phyloP scores from a whole-genome alignment of 2,329 filamentous ascomycete genomes.

The Cryphonectria parasitica region DNA sequence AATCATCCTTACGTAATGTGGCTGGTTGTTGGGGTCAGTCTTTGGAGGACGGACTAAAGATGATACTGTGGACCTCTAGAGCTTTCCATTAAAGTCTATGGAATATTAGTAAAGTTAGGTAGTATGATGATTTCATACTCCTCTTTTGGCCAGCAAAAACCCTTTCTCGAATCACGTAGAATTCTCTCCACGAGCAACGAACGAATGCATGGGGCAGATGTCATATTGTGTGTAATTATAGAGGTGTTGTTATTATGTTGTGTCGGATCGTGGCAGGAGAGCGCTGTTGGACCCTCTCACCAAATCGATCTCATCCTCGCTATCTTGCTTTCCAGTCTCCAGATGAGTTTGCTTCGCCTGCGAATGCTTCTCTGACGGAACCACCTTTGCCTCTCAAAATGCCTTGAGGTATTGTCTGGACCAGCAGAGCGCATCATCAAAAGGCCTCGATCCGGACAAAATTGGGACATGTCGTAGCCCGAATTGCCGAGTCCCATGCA shows the following conservation, averaged over 20 bases:
- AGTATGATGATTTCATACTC: not conserved
- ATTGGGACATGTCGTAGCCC: slow-evolving; percentile 7
- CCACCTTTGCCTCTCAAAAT: not conserved
- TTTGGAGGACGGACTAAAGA: no score
- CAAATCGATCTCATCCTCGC: not conserved
- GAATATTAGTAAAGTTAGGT: not conserved
- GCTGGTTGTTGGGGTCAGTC: no score
- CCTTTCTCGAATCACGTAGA: not conserved
- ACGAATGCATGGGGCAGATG: not conserved
- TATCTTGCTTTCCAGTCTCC: not conserved
- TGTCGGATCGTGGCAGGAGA: no score
- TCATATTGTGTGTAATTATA: not conserved
- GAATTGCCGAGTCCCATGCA: not conserved
- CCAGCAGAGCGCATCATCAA: not conserved
- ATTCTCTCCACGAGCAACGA: no score
- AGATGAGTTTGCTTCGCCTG: not conserved
- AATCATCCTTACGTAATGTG: not conserved
- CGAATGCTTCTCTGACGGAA: not conserved
- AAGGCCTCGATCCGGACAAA: slow-evolving; percentile 11
- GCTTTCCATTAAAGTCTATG: not conserved
- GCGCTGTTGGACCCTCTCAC: not conserved
- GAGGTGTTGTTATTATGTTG: not conserved
- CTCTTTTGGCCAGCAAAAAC: not conserved
- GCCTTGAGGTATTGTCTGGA: not conserved
- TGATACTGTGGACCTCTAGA: not conserved